These are phyloP conservation scores for Lichtheimia hyalospora DNA, from an alignment of 371 early-diverging fungal species.

Conservation along the genomic window DNA sequence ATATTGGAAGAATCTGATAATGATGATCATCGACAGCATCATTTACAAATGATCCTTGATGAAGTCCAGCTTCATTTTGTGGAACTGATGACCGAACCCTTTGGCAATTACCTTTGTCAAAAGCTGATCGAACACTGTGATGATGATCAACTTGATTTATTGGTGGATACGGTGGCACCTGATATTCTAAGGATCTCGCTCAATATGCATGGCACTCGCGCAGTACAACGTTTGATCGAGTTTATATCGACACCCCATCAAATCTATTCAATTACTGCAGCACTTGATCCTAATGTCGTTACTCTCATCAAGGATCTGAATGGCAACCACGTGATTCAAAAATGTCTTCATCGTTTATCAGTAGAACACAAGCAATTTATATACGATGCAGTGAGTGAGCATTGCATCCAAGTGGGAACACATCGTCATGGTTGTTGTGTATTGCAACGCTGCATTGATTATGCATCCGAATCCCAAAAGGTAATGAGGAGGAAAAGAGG, in stretches of 20 bases:
- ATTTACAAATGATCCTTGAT: slow-evolving; percentile 64
- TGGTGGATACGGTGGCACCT: slow-evolving; percentile 72
- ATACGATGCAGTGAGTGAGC: slow-evolving; percentile 82
- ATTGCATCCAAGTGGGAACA: slow-evolving; percentile 87
- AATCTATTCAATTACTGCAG: slow-evolving; percentile 68
- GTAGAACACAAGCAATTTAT: slow-evolving; percentile 85
- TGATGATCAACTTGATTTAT: slow-evolving; percentile 70
- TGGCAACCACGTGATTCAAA: slow-evolving; percentile 98
- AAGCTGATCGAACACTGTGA: slow-evolving; percentile 81
- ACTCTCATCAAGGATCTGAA: slow-evolving; percentile 93
- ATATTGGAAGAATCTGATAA: slow-evolving; percentile 77
- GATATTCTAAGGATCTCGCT: slow-evolving; percentile 79
- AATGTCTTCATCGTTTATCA: slow-evolving; percentile 81
- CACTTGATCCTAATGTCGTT: slow-evolving; percentile 79
- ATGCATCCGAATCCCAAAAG: slow-evolving; percentile 72
- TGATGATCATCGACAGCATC: slow-evolving; percentile 18
- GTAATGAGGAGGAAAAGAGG: slow-evolving; percentile 12
- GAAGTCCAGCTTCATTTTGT: slow-evolving; percentile 76
- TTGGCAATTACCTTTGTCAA: slow-evolving; percentile 92
- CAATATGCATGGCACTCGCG: slow-evolving; percentile 97
- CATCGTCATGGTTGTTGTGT: slow-evolving; percentile 99
- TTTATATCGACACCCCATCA: slow-evolving; percentile 64
- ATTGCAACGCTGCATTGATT: slow-evolving; percentile 94
- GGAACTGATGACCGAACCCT: slow-evolving; percentile 89
- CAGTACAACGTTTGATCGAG: slow-evolving; percentile 95